These are phyloP conservation scores for Umbelopsis vinacea DNA, from an alignment of 192 early-diverging fungal species.

Conservation along the genomic window DNA sequence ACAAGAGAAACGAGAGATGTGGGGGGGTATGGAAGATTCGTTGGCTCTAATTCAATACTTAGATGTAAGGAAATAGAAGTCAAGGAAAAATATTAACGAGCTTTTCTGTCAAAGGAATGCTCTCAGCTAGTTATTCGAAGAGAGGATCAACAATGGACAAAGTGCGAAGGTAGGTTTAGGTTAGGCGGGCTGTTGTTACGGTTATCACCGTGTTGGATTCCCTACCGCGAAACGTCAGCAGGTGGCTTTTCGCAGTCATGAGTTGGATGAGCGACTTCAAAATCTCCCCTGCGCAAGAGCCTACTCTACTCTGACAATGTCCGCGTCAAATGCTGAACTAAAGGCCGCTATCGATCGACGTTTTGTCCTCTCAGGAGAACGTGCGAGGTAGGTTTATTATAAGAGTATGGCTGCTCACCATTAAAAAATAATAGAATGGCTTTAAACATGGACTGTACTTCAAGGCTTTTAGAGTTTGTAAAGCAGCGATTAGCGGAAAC, in stretches of 20 bases:
- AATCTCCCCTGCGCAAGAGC: not conserved
- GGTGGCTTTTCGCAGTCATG: conserved; percentile 23
- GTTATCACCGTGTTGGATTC: conserved; percentile 8
- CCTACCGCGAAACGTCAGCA: conserved; percentile 22
- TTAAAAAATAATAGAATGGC: no score
- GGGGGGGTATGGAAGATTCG: not conserved
- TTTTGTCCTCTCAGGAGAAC: conserved; percentile 39
- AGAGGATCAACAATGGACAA: conserved; percentile 1
- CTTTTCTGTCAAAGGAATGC: not conserved
- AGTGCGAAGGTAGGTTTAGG: conserved; percentile 2
- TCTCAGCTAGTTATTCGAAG: not conserved
- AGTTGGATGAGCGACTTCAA: not conserved
- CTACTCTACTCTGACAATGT: not conserved
- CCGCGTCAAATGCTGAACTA: conserved; percentile 20
- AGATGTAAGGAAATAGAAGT: not conserved
- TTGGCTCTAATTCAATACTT: conserved; percentile 15
- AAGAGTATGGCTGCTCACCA: no score
- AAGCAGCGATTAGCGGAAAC: conserved; percentile 31
- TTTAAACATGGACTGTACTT: no score
- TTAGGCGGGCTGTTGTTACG: conserved; percentile 13
- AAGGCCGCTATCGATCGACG: conserved; percentile 26
- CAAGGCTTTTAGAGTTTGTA: conserved; percentile 28
- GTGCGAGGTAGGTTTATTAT: conserved; percentile 19
- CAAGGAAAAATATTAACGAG: conserved; percentile 1
- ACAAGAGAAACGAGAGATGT: conserved; percentile 1